phyloP scores from a whole-genome alignment of 1,284 basidiomycete species.

The Pseudomicrostroma phylloplanum region DNA sequence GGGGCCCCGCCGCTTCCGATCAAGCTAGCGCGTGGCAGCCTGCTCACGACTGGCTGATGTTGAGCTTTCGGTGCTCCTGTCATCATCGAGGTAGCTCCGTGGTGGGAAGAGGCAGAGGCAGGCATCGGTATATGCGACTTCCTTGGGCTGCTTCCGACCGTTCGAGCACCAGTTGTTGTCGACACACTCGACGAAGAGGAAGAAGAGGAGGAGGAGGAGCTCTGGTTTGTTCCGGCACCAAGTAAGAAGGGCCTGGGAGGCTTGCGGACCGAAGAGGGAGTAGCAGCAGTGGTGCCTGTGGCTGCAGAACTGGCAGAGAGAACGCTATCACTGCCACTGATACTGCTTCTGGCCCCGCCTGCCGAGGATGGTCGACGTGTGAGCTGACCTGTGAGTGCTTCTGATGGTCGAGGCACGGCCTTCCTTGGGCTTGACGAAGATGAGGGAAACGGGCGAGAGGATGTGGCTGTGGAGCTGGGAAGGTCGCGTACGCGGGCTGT shows the following conservation, averaged over 20 bases:
- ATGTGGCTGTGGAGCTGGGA: too few species aligned
- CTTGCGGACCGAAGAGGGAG: background rate
- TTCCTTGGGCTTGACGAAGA: too few species aligned
- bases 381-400: background rate
- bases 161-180: too few species aligned
- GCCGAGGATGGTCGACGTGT: background rate
- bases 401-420: too few species aligned
- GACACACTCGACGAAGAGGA: background rate
- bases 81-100: too few species aligned
- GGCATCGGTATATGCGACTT: background rate
- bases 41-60: too few species aligned
- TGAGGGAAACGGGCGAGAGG: too few species aligned
- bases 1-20: too few species aligned
- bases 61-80: too few species aligned
- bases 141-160: background rate
- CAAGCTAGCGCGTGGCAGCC: too few species aligned
- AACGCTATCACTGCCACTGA: background rate
- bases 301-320: background rate
- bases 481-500: background rate
- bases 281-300: background rate
- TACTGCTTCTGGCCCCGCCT: too few species aligned
- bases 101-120: background rate
- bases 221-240: background rate
- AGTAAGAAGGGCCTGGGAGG: conserved; percentile 4
- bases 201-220: background rate